These are phyloP conservation scores for Trametes maxima DNA, from an alignment of 768 basidiomycete genomes.

Conservation along the genomic window DNA sequence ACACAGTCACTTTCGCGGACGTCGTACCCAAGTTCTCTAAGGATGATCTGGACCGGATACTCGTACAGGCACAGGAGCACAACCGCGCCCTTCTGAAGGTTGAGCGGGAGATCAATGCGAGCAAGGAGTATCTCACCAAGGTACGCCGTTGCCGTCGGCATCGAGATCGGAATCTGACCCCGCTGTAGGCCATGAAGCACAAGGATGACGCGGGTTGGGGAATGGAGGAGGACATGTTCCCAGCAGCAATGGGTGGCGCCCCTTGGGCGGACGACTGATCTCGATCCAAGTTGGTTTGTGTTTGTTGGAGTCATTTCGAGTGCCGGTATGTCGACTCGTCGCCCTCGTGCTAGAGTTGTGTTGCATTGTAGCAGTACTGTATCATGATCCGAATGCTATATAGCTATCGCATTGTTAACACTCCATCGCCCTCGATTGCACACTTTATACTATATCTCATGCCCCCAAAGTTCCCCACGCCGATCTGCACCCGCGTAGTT, in stretches of 20 bases:
- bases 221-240: slow-evolving; percentile 30
- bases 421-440: too few relatives aligned
- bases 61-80: slow-evolving; percentile 60
- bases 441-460: too few relatives aligned
- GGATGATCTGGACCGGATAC: slow-evolving; percentile 59
- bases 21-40: slow-evolving; percentile 60
- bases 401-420: too few relatives aligned
- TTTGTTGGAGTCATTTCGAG: background rate
- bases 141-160: slow-evolving; percentile 37
- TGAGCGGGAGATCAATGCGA: slow-evolving; percentile 60
- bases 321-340: background rate
- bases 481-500: too few relatives aligned
- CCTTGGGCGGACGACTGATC: slow-evolving; percentile 23
- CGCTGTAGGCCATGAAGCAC: slow-evolving; percentile 29
- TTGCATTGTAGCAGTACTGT: slow-evolving; percentile 17
- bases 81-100: slow-evolving; percentile 47
- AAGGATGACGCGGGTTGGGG: slow-evolving; percentile 33
- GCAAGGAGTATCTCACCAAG: slow-evolving; percentile 76
- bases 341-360: slow-evolving; percentile 1
- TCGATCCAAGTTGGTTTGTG: background rate
- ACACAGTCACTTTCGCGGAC: slow-evolving; percentile 72
- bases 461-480: too few relatives aligned
- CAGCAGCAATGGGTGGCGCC: slow-evolving; percentile 2
- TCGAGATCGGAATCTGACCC: background rate
- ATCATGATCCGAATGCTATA: background rate